phyloP scores from a whole-genome alignment of 148 eudicot species.

The Nepenthes mirabilis region DNA sequence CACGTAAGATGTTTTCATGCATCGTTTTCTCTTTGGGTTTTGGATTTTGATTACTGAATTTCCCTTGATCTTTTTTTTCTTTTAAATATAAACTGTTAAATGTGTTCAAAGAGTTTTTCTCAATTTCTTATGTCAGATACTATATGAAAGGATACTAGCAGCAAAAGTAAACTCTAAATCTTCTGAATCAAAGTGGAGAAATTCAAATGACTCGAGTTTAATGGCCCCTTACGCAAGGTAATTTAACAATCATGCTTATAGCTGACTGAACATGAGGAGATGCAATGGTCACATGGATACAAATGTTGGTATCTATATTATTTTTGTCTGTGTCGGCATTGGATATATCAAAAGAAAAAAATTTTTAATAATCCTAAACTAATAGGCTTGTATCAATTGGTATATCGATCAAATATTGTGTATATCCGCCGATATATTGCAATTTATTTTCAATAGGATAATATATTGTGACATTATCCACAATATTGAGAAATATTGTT shows the following conservation, averaged over 20 bases:
- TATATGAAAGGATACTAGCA: conserved; percentile 73
- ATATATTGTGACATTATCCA: too few relatives aligned
- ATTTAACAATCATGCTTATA: conserved; percentile 1
- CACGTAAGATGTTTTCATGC: conserved; percentile 26
- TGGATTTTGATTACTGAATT: neutral
- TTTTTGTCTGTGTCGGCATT: too few relatives aligned
- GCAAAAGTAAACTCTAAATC: conserved; percentile 50
- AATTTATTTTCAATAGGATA: too few relatives aligned
- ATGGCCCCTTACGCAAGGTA: conserved; percentile 72
- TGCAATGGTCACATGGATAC: too few relatives aligned
- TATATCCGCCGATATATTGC: too few relatives aligned
- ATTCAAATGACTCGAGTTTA: conserved; percentile 40
- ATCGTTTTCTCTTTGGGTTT: neutral
- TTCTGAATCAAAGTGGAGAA: conserved; percentile 50
- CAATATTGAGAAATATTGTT: too few relatives aligned
- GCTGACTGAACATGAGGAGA: neutral
- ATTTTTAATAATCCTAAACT: too few relatives aligned
- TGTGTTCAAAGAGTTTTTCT: neutral
- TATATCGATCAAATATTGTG: too few relatives aligned
- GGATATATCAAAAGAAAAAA: too few relatives aligned
- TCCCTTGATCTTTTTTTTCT: neutral
- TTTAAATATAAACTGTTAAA: neutral
- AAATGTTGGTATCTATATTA: too few relatives aligned
- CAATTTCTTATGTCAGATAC: conserved; percentile 25
- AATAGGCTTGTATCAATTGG: too few relatives aligned